A percentile compares a stretch with the other conserved stretches of the same genome.
phyloP scores from a whole-genome alignment of 768 basidiomycete species.

The Trametopsis cervina region DNA sequence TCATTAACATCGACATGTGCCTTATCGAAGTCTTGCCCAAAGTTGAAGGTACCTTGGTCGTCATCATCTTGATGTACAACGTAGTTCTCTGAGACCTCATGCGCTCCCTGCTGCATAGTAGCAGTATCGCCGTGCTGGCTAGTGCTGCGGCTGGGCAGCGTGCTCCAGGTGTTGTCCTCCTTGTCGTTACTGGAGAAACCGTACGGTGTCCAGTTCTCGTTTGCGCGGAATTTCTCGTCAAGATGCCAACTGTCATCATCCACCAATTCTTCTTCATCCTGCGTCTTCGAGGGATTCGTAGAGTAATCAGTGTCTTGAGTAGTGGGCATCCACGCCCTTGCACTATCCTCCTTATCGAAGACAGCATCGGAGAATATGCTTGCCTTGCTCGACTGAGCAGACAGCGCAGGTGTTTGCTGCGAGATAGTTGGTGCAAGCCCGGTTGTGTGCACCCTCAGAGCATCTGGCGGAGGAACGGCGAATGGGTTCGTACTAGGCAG shows the following conservation, averaged over 20 bases:
- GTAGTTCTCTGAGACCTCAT: constrained; percentile 12
- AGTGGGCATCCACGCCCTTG: constrained; percentile 47
- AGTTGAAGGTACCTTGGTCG: background rate
- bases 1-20: constrained; percentile 15
- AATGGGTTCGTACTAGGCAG: constrained; percentile 30
- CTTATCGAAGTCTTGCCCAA: constrained; percentile 9
- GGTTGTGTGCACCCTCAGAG: constrained; percentile 35
- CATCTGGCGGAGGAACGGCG: constrained; percentile 37
- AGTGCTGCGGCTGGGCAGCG: constrained; percentile 42
- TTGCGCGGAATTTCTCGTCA: constrained; percentile 52
- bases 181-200: constrained; percentile 44
- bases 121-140: constrained; percentile 22
- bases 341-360: constrained; percentile 40
- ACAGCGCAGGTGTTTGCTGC: constrained; percentile 19
- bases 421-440: constrained; percentile 2
- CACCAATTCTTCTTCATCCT: constrained; percentile 34
- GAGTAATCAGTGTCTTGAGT: constrained; percentile 54
- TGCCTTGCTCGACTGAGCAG: constrained; percentile 49
- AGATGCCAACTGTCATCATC: constrained; percentile 74
- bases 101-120: constrained; percentile 5
- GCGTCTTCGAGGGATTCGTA: constrained; percentile 2
- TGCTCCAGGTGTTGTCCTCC: constrained; percentile 77
- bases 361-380: constrained; percentile 43
- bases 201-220: constrained; percentile 56
- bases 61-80: constrained; percentile 25